Conservation (phyloP, 2,329 filamentous ascomycete species). For the Botrytis byssoidea region DNA sequence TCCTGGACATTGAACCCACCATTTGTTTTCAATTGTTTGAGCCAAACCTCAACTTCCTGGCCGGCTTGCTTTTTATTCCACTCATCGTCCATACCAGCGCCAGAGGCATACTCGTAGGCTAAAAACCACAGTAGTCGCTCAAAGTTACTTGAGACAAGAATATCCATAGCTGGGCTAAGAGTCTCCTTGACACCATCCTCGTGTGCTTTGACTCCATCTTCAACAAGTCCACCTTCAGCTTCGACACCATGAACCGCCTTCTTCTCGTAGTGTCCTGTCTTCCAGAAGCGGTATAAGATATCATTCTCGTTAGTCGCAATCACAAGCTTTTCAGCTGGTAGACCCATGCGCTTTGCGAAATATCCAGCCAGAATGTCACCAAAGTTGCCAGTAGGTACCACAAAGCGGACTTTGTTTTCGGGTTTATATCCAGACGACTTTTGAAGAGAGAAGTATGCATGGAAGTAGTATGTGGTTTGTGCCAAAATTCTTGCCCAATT, state of each 20-base stretch:
- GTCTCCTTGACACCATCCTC: constrained; percentile 82
- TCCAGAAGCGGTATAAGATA: constrained; percentile 94
- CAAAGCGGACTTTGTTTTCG: constrained; percentile 73
- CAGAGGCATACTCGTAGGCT: constrained; percentile 66
- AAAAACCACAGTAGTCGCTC: constrained; percentile 94
- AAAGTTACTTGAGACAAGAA: constrained; percentile 93
- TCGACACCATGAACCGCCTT: constrained; percentile 59
- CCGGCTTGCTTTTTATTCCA: constrained; percentile 69
- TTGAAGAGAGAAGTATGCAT: constrained; percentile 83
- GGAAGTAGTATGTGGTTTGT: constrained; percentile 96
- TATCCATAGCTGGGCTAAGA: constrained; percentile 94
- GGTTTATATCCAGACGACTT: constrained; percentile 60
- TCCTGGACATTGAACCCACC: constrained; percentile 81
- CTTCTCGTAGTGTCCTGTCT: constrained; percentile 87
- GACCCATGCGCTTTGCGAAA: constrained; percentile 86
- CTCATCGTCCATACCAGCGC: constrained; percentile 59
- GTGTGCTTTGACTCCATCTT: constrained; percentile 61
- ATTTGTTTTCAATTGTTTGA: constrained; percentile 73
- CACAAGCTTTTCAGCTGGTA: constrained; percentile 83
- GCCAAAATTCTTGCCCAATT: constrained; percentile 95
- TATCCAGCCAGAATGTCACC: constrained; percentile 92
- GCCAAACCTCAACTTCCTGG: constrained; percentile 75
- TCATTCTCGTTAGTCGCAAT: constrained; percentile 98
- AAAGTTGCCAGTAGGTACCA: constrained; percentile 95
- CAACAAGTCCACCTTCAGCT: constrained; percentile 53